phyloP scores from a whole-genome alignment of 176 grass and related monocot genomes.

The Bolboschoenus planiculmis region DNA sequence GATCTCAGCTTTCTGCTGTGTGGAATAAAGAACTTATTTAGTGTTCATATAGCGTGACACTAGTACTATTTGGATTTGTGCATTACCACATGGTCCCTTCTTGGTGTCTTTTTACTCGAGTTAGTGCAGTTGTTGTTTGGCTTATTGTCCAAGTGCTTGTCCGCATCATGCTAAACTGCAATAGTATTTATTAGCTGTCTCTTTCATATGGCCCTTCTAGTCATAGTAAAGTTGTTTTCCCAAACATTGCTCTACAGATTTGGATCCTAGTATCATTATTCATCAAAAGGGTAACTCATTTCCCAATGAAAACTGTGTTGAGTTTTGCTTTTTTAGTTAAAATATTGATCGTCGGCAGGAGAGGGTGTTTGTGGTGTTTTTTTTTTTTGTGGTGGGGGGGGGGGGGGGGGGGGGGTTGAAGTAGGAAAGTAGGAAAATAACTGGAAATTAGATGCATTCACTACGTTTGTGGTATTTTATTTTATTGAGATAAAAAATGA shows the following conservation, averaged over 20 bases:
- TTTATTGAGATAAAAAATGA: not conserved
- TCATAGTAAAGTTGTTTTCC: not conserved
- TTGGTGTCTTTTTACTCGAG: not conserved
- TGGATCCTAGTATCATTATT: not conserved
- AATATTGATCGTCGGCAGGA: not conserved
- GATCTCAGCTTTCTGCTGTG: slow-evolving; percentile 3
- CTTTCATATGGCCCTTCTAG: not conserved
- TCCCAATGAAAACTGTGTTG: not conserved
- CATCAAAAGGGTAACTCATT: not conserved
- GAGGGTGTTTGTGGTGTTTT: no score
- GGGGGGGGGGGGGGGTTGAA: no score
- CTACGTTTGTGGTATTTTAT: not conserved
- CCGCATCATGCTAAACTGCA: not conserved
- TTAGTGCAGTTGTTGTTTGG: not conserved
- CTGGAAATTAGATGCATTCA: not conserved
- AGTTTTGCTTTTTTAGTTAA: not conserved
- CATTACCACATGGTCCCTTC: slow-evolving; percentile 6
- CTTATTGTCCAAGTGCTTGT: slow-evolving; percentile 1
- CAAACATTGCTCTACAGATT: not conserved
- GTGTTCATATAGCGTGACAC: slow-evolving; percentile 10
- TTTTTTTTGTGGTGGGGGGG: no score
- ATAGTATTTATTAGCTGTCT: not conserved
- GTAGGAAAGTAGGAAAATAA: not conserved
- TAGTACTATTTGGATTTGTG: slow-evolving; percentile 6
- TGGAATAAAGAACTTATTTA: slow-evolving; percentile 22